Evolutionary conservation across 2,329 filamentous ascomycete species (phyloP).

Genomic region (Periconia digitata): DNA sequence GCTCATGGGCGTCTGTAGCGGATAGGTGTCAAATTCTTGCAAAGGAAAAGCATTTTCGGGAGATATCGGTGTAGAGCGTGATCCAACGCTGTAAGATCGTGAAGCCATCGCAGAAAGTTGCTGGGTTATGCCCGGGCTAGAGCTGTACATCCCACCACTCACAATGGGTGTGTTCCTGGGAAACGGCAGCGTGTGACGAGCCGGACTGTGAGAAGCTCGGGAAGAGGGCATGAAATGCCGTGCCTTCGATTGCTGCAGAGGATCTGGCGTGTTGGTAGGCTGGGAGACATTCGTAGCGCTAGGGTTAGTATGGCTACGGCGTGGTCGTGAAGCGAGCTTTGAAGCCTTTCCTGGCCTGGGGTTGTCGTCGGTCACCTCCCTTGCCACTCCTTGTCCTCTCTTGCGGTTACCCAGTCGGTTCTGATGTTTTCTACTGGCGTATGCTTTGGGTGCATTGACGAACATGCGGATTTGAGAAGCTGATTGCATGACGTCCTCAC

Average conservation of each 20-base stretch:
- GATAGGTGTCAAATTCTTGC: neutral
- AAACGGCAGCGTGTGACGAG: neutral
- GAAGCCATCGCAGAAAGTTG: no score
- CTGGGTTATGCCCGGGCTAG: no score
- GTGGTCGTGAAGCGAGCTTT: conserved; percentile 4
- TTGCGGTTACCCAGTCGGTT: conserved; percentile 40
- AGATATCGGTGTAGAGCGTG: neutral
- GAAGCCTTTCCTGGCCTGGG: conserved; percentile 10
- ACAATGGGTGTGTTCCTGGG: neutral
- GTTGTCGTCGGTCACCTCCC: conserved; percentile 9
- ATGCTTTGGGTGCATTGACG: conserved; percentile 38
- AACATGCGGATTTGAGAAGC: conserved; percentile 41
- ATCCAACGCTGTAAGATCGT: neutral
- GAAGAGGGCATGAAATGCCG: conserved; percentile 6
- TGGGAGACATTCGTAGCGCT: neutral
- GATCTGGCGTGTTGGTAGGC: conserved; percentile 7
- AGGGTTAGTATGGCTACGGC: conserved; percentile 3
- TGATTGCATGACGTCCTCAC: conserved; percentile 40
- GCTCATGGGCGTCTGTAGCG: neutral
- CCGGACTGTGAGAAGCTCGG: neutral
- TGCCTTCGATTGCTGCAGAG: neutral
- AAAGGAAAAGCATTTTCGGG: neutral
- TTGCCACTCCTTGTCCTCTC: conserved; percentile 21
- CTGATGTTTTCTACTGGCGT: conserved; percentile 34
- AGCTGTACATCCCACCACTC: no score